Base-by-base conservation (phyloP, 768 basidiomycete genomes). In the Chalciporus pseudorubinellus region DNA sequence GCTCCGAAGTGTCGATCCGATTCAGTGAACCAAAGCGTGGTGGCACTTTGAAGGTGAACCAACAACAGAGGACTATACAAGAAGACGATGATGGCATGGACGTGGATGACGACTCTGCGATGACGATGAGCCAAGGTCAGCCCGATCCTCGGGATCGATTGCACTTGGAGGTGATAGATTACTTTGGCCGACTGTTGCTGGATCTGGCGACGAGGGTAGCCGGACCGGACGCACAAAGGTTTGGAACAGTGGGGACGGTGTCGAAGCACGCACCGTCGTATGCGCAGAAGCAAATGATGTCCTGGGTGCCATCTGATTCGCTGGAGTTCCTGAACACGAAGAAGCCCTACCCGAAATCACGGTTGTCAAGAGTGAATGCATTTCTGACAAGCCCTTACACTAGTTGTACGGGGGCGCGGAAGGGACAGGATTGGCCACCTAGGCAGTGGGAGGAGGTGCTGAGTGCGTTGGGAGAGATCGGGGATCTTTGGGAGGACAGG, bases 341-440 rank as follows among this genome's bases (percentile, higher is more conserved):
- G 65, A 73, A 67, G 58, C 56, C 49, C 39, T 55, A 68, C 22
- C 55, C 58, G 29, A 48, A 36, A 24, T 70, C 69, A 22, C n/a
- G n/a, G n/a, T 74, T 72, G 31, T 82, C 84, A 6, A 70, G 75
- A 20, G 66, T 83, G 39, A 76, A 76, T 22, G 69, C 72, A 29
- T 87, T 87, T 63, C 67, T 84, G 46, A 74, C 67, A 47, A 70
- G 70, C 42, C 76, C 82, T 38, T 75, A 78, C 54, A 12, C 12
- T 12, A 9, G 3, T 12, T 29, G 31, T n/a, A 67, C 53, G 24
- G 86, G 85, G 0, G 79, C 79, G 14, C 77, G 87, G 41, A 69
- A 78, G n/a, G 89, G 89, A 2, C 79, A 82, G 60, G 86, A 91
- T 56, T 92, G 88, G 88, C 74, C 84, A 12, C 72, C 79, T 41